Conservation (phyloP, 106 monocot genomes). For the Dactylorhiza incarnata region DNA sequence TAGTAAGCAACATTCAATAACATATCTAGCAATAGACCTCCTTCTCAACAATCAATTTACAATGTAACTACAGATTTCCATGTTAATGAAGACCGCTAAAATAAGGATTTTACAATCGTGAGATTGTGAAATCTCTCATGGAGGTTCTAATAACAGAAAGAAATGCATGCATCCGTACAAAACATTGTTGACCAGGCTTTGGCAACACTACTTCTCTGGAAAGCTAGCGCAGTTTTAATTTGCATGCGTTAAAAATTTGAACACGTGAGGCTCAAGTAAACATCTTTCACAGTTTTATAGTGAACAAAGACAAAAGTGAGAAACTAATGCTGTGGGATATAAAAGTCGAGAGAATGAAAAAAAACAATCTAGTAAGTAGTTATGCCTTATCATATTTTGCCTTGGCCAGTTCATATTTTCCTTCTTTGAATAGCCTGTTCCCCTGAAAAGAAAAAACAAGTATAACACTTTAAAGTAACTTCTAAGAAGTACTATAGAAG, state of each 20-base stretch:
- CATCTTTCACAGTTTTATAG: not conserved
- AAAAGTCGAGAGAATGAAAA: not conserved
- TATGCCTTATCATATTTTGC: constrained; percentile 92
- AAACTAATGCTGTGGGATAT: not conserved
- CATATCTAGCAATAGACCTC: not conserved
- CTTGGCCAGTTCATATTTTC: constrained; percentile 94
- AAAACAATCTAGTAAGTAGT: not conserved
- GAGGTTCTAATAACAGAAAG: not conserved
- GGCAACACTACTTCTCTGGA: not conserved
- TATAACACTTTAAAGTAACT: not conserved
- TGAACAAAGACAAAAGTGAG: not conserved
- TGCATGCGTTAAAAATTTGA: not conserved
- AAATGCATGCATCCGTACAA: not conserved
- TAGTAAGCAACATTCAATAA: not conserved
- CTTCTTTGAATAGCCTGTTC: constrained; percentile 94
- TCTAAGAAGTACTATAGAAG: not conserved
- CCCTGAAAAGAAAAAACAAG: constrained; percentile 51
- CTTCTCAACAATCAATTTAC: not conserved
- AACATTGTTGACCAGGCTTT: not conserved
- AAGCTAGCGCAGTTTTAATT: not conserved
- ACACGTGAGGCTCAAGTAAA: not conserved
- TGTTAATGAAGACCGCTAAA: not conserved
- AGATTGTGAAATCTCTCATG: not conserved
- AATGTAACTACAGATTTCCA: not conserved
- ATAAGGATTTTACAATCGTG: not conserved